Evolutionary conservation across 176 grass and related monocot species (phyloP).

Genomic region (Raddia guianensis): DNA sequence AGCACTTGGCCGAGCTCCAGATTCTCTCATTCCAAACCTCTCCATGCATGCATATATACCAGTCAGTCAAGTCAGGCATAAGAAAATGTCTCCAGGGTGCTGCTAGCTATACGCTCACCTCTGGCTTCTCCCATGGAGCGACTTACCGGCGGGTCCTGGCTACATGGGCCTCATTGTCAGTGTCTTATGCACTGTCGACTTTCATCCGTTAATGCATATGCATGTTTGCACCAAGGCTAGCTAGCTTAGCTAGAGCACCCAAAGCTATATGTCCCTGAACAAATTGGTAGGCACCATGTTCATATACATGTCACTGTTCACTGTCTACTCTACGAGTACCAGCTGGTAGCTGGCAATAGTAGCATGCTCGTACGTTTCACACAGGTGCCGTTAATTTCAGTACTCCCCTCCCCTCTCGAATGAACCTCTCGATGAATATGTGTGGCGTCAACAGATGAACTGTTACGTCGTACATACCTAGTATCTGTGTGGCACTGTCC

Average conservation of each 20-base stretch:
- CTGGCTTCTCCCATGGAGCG: neutral
- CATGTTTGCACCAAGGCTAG: neutral
- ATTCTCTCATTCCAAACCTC: slow-evolving; percentile 54
- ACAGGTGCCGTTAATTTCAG: neutral
- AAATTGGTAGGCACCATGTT: neutral
- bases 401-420: neutral
- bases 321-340: neutral
- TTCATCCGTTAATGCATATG: neutral
- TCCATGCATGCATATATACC: neutral
- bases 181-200: neutral
- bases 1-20: slow-evolving; percentile 67
- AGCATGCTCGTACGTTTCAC: neutral
- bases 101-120: neutral
- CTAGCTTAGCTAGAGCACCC: neutral
- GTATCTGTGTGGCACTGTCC: neutral
- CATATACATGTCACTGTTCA: neutral
- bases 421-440: neutral
- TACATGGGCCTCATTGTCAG: neutral
- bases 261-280: neutral
- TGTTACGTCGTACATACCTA: neutral
- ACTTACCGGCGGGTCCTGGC: neutral
- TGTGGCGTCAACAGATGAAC: neutral
- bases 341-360: neutral
- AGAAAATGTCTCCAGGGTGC: slow-evolving; percentile 12
- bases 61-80: slow-evolving; percentile 23